Evolutionary conservation across 106 monocot genomes (phyloP), one percentile per base, ranked within the genome.

Genomic region (Dendrobium nobile): DNA sequence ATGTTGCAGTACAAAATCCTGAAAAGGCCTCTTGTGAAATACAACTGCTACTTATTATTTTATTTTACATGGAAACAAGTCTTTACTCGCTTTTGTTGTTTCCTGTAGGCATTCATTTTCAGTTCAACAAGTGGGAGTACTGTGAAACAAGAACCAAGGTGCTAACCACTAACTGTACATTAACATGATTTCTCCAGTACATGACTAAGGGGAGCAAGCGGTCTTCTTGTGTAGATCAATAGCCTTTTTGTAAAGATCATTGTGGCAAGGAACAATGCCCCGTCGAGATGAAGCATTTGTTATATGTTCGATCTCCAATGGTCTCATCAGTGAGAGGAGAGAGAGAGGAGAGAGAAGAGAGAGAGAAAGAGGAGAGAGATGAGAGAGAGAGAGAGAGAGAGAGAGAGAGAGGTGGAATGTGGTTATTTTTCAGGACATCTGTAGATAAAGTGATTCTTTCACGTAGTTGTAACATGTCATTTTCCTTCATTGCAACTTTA

Each of bases 81-180:
- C 7, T 61, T 61, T 61, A 22, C 61, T 61, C 1, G 33, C 16
- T 76, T 76, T 76, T 20, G 0, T 48, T 48, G 7, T 47, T 48
- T 27, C 47, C 1, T 76, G 48, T 26, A 76, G 48, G 48, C 76
- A 47, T 76, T 76, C 76, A 76, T 76, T 37, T 76, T 76, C 48
- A 76, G 76, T 15, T 51, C 76, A 48, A 10, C 17, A 76, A 24
- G 15, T 48, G 76, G 47, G 41, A 51, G 5, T 27, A 26, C 76
- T 4, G 27, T 48, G 76, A 76, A 76, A 48, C n/a, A 76, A 48
- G 76, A 76, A 15, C 76, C 76, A 15, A 45, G 48, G 76, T 76
- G 13, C 26, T 76, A 48, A 48, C 75, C 20, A 42, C 7, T 47
- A 8, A 47, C 24, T 41, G 73, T 73, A 9, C 73, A 40, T 73